A percentile compares a stretch with the other conserved stretches of the same genome.
Conservation (phyloP, 176 grass and related monocot species). For the Musa schizocarpa region DNA sequence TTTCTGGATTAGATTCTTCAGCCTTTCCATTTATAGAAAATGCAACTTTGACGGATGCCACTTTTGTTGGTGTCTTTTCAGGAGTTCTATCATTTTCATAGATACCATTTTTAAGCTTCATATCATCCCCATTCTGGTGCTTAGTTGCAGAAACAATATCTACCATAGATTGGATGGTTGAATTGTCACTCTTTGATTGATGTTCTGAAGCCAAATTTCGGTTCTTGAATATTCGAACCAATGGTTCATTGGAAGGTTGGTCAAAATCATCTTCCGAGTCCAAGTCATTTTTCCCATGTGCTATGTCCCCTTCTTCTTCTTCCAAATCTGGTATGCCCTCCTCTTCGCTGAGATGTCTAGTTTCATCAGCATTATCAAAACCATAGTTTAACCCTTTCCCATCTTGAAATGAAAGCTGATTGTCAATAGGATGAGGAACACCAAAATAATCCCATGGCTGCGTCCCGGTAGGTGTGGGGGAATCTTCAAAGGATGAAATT, state of each 20-base stretch:
- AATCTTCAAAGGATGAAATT: constrained; percentile 55
- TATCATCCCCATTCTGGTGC: constrained; percentile 27
- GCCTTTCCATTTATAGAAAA: constrained; percentile 46
- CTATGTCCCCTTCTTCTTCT: constrained; percentile 42
- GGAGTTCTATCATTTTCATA: constrained; percentile 53
- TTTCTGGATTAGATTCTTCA: constrained; percentile 38
- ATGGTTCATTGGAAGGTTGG: constrained; percentile 60
- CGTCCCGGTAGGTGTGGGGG: constrained; percentile 23
- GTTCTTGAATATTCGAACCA: constrained; percentile 74
- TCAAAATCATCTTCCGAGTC: constrained; percentile 92
- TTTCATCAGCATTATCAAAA: constrained; percentile 67
- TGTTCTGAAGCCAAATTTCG: constrained; percentile 45
- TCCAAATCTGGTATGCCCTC: constrained; percentile 81
- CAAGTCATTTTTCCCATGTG: constrained; percentile 51
- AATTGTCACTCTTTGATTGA: constrained; percentile 23
- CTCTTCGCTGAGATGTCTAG: constrained; percentile 54
- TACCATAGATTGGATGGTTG: constrained; percentile 30
- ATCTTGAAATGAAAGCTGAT: constrained; percentile 51
- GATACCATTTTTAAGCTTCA: constrained; percentile 30
- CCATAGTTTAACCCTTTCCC: constrained; percentile 42
- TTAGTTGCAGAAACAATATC: constrained; percentile 23
- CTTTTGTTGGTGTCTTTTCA: constrained; percentile 26
- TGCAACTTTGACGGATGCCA: constrained; percentile 10
- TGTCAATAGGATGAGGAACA: constrained; percentile 58
- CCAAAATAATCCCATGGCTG: constrained; percentile 93